These are phyloP conservation scores for Kernera saxatilis DNA, from an alignment of 345 rosid genomes.

Conservation along the genomic window DNA sequence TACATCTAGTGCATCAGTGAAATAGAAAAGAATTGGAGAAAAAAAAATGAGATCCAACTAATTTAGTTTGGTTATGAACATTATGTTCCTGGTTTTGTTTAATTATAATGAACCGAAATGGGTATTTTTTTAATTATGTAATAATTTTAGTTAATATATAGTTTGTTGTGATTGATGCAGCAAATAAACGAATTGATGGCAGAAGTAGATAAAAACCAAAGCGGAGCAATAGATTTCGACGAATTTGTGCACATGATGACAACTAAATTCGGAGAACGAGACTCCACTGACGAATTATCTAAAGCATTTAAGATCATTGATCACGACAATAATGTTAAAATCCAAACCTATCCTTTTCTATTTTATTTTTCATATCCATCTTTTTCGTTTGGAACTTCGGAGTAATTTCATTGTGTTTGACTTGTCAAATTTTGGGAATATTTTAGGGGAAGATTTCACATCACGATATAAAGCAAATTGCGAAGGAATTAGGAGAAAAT, in stretches of 20 bases:
- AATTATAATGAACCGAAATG: not conserved
- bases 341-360: not conserved
- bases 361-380: no score
- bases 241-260: constrained; percentile 94
- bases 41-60: no score
- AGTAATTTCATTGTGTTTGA: not conserved
- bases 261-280: constrained; percentile 84
- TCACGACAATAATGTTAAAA: constrained; percentile 66
- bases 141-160: not conserved
- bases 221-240: constrained; percentile 90
- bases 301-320: constrained; percentile 79
- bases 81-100: not conserved
- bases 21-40: no score
- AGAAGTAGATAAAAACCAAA: constrained; percentile 89
- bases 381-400: not conserved
- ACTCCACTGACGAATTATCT: constrained; percentile 64
- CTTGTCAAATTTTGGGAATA: not conserved
- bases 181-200: constrained; percentile 92
- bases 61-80: no score
- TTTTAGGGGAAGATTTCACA: constrained; percentile 71
- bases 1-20: no score
- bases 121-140: no score
- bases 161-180: constrained; percentile 28
- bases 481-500: constrained; percentile 74
- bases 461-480: constrained; percentile 52